Base-by-base conservation (phyloP, 768 basidiomycete species). In the Multifurca ochricompacta region DNA sequence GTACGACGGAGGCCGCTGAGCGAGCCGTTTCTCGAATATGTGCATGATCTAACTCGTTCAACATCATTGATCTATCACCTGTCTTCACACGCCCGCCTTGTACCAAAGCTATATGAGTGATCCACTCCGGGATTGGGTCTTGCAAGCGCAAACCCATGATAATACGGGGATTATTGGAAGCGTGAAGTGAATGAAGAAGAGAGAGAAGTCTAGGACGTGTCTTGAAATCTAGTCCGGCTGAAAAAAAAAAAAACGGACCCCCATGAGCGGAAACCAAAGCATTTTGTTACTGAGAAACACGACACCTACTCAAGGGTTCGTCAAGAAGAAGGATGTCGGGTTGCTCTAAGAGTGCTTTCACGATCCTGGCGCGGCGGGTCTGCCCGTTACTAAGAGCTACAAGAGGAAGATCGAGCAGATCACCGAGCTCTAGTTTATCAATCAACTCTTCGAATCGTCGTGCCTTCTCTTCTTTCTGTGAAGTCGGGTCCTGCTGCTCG, bases 361-460 rank as follows among this genome's bases (percentile, higher is more conserved):
- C 74, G 43, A 99, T 87, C 41, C 93, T 73, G 5, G 92, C 92
- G 16, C 91, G 72, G 35, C 94, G 72, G 28, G 85, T 97, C 72
- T 99, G 94, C 0, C 95, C 95, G 63, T 94, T 95, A 58, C 87
- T 90, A 48, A 98, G 67, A 0, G 89, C 89, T 7, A 97, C 75
- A 4, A 89, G 66, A 0, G 95, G 95, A 5, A 95, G 64, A 64
- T 93, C 85, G n/a, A 98, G 71, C 23, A 94, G 69, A 4, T 73
- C 60, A 2, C 67, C 65, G 36, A 97, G 70, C 8, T 77, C 76
- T 65, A 97, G 75, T 43, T 69, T 67, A 3, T 72, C 68, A 0
- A 80, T 73, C n/a, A 89, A 66, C 2, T 72, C 67, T 3, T 80
- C 74, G 52, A 94, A 76, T 6, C 48, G 64, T 67, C 8, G 66